phyloP scores from a whole-genome alignment of 129 eudicot genomes.

The Ambrosia trifida region DNA sequence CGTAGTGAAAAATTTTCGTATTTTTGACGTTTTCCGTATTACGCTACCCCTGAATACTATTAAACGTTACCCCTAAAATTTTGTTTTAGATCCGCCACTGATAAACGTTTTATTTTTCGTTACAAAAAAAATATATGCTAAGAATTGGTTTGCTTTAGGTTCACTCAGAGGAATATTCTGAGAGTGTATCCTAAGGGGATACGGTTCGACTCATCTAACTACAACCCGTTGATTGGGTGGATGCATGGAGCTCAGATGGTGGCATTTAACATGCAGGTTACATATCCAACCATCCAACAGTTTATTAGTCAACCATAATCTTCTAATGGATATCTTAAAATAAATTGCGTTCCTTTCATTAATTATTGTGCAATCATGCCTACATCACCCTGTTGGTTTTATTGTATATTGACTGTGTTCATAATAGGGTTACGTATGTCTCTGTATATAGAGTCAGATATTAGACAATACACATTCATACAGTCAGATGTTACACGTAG shows the following conservation, averaged over 20 bases:
- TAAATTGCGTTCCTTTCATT: constrained; percentile 2
- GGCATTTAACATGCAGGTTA: constrained; percentile 91
- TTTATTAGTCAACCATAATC: background rate
- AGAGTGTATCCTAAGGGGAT: constrained; percentile 81
- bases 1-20: too few relatives aligned
- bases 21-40: too few relatives aligned
- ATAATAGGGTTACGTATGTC: too few relatives aligned
- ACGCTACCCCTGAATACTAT: too few relatives aligned
- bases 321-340: background rate
- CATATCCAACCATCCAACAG: constrained; percentile 15
- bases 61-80: too few relatives aligned
- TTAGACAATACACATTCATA: too few relatives aligned
- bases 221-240: constrained; percentile 82
- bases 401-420: too few relatives aligned
- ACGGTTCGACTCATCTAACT: constrained; percentile 75
- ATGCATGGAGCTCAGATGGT: constrained; percentile 96
- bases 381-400: background rate
- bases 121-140: constrained; percentile 1
- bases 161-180: constrained; percentile 70
- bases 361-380: constrained; percentile 15
- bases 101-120: background rate
- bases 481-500: too few relatives aligned
- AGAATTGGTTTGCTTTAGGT: constrained; percentile 44
- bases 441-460: too few relatives aligned
- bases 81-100: too few relatives aligned